phyloP scores from a whole-genome alignment of 768 basidiomycete species.

The Podaxis mareebaensis region DNA sequence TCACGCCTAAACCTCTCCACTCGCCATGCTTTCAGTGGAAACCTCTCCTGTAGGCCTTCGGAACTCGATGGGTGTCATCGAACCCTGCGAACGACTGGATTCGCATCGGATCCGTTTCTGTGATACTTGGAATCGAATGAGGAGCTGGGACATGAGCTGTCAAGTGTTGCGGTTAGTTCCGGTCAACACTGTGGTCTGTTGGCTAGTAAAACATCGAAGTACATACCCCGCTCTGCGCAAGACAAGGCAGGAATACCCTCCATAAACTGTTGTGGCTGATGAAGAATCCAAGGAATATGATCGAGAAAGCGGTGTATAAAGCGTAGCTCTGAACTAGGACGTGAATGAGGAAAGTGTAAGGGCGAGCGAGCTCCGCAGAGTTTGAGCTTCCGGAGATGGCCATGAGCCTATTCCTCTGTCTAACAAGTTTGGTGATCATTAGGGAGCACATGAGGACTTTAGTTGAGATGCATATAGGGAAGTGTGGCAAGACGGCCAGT shows the following conservation, averaged over 20 bases:
- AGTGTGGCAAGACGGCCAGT: not conserved
- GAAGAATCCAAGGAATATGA: not conserved
- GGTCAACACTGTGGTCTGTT: not conserved
- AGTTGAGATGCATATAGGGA: not conserved
- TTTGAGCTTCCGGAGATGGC: not conserved
- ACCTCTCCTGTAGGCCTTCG: not conserved
- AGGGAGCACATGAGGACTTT: not conserved
- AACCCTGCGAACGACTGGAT: not conserved
- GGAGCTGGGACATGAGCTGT: not conserved
- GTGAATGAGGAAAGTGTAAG: constrained; percentile 1
- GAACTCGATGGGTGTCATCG: not conserved
- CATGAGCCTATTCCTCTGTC: not conserved
- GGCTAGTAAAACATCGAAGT: not conserved
- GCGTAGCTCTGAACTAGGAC: not conserved
- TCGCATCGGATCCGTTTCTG: not conserved
- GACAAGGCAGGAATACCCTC: not conserved
- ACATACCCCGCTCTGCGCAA: not conserved
- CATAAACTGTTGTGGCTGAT: not conserved
- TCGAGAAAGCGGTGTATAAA: not conserved
- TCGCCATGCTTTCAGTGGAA: too few species aligned
- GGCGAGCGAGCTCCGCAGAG: not conserved
- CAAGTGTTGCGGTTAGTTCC: not conserved
- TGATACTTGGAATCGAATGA: not conserved
- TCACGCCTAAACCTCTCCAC: not conserved
- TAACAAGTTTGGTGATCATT: constrained; percentile 1